A percentile compares a stretch with the other conserved stretches of the same genome.
These are phyloP conservation scores for Aspergillus sp. DNA, from an alignment of 2,329 filamentous ascomycete genomes.

Conservation along the genomic window DNA sequence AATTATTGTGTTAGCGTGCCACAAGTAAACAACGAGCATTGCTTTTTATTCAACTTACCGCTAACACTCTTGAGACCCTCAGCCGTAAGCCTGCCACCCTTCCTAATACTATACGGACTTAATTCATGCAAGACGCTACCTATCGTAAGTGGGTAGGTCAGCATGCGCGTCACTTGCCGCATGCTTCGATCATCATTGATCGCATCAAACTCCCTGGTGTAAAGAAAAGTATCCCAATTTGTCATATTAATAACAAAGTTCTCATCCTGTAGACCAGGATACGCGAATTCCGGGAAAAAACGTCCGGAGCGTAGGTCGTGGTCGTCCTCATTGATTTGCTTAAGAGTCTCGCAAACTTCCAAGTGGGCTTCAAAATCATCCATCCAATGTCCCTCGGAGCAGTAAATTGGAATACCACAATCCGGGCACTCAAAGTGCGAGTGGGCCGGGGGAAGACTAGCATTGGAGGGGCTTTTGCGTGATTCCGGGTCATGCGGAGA, in stretches of 20 bases:
- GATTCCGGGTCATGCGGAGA: slow-evolving; percentile 65
- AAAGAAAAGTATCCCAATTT: slow-evolving; percentile 97
- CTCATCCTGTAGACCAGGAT: slow-evolving; percentile 85
- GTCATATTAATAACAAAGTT: slow-evolving; percentile 95
- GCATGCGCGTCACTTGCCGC: slow-evolving; percentile 85
- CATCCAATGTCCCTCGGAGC: slow-evolving; percentile 91
- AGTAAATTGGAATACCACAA: slow-evolving; percentile 91
- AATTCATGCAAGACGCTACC: slow-evolving; percentile 91
- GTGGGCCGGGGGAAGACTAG: slow-evolving; percentile 68
- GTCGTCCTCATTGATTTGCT: slow-evolving; percentile 96
- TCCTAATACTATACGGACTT: slow-evolving; percentile 82
- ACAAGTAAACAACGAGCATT: background rate
- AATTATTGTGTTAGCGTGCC: slow-evolving; percentile 6
- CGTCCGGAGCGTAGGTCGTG: slow-evolving; percentile 89
- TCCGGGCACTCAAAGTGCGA: slow-evolving; percentile 95
- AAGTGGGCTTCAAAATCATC: slow-evolving; percentile 93
- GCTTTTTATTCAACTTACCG: slow-evolving; percentile 57
- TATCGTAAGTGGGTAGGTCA: slow-evolving; percentile 92
- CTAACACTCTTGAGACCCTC: slow-evolving; percentile 94
- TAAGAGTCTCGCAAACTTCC: slow-evolving; percentile 85
- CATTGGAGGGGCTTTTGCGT: slow-evolving; percentile 47
- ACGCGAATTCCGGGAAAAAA: slow-evolving; percentile 90
- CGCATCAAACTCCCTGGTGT: slow-evolving; percentile 85
- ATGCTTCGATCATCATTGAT: slow-evolving; percentile 88
- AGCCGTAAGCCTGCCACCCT: slow-evolving; percentile 71